Evolutionary conservation across 1,284 basidiomycete genomes (phyloP).

Genomic region (Cryptococcus jaspeensis): DNA sequence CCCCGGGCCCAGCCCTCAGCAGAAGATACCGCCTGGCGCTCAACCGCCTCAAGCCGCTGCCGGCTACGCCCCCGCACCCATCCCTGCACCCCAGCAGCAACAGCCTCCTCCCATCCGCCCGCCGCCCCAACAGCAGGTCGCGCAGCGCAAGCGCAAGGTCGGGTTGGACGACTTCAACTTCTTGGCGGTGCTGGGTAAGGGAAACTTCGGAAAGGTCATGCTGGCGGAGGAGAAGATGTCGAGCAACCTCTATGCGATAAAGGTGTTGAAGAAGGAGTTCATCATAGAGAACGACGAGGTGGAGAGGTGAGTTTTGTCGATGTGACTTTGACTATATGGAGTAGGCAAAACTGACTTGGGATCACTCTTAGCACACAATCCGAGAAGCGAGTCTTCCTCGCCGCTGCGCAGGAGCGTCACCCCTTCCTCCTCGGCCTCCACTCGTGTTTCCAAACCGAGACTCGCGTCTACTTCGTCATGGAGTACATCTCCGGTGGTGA

Average conservation of each 20-base stretch:
- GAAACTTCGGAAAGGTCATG: constrained; percentile 99
- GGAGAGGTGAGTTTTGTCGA: constrained; percentile 68
- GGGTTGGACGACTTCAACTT: constrained; percentile 99
- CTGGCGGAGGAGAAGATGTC: constrained; percentile 95
- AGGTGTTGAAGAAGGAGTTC: constrained; percentile 99
- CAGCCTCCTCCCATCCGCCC: constrained; percentile 13
- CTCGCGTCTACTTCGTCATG: constrained; percentile 85
- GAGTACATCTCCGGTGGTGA: constrained; percentile 75
- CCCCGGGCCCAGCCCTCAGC: constrained; percentile 8
- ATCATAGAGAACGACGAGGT: constrained; percentile 99
- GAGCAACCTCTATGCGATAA: constrained; percentile 93
- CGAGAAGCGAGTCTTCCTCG: constrained; percentile 96
- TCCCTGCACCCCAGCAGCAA: constrained; percentile 15
- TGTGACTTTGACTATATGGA: neutral
- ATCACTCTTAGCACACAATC: constrained; percentile 76
- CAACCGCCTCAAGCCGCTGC: constrained; percentile 13
- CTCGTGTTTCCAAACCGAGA: constrained; percentile 99
- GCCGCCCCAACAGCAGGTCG: constrained; percentile 20
- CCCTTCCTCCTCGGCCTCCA: constrained; percentile 96
- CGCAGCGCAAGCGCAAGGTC: constrained; percentile 70
- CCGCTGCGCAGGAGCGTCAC: constrained; percentile 93
- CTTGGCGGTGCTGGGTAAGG: constrained; percentile 95
- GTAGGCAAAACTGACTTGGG: neutral
- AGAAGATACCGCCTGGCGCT: constrained; percentile 13
- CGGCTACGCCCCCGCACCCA: constrained; percentile 3